Evolutionary conservation across 139 green algal genomes (phyloP).

Genomic region (Tetratostichococcus sp.): DNA sequence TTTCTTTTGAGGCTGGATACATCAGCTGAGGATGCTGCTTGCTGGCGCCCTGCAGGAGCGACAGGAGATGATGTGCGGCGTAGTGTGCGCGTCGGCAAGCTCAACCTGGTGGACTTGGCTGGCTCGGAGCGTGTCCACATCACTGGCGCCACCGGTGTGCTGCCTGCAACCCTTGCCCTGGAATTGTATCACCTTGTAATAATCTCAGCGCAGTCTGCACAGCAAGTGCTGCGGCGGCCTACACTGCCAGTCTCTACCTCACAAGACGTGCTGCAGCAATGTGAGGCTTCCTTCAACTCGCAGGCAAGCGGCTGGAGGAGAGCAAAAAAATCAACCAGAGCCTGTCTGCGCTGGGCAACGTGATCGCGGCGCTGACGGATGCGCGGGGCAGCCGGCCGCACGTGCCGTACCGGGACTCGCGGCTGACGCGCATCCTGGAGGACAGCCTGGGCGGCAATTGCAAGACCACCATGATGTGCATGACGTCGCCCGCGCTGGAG

Average conservation of each 20-base stretch:
- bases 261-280: no score
- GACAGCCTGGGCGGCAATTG: constrained; percentile 93
- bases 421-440: constrained; percentile 94
- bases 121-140: constrained; percentile 91
- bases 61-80: constrained; percentile 7
- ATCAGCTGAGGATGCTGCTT: no score
- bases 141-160: constrained; percentile 73
- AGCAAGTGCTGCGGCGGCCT: no score
- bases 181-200: no score
- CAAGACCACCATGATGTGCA: constrained; percentile 90
- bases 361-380: constrained; percentile 92
- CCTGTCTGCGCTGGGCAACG: constrained; percentile 90
- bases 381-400: constrained; percentile 48
- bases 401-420: constrained; percentile 93
- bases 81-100: constrained; percentile 81
- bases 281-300: no score
- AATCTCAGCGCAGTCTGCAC: no score
- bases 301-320: constrained; percentile 88
- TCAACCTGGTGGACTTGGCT: constrained; percentile 96
- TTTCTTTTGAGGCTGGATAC: no score
- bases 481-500: constrained; percentile 75
- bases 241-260: no score
- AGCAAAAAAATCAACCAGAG: constrained; percentile 96
- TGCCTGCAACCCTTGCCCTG: not conserved
- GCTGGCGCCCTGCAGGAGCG: not conserved